Percentiles rank a stretch among this genome's conserved stretches.
Evolutionary conservation across 164 flowering plant species (phyloP).

Genomic region (Macadamia tetraphylla): DNA sequence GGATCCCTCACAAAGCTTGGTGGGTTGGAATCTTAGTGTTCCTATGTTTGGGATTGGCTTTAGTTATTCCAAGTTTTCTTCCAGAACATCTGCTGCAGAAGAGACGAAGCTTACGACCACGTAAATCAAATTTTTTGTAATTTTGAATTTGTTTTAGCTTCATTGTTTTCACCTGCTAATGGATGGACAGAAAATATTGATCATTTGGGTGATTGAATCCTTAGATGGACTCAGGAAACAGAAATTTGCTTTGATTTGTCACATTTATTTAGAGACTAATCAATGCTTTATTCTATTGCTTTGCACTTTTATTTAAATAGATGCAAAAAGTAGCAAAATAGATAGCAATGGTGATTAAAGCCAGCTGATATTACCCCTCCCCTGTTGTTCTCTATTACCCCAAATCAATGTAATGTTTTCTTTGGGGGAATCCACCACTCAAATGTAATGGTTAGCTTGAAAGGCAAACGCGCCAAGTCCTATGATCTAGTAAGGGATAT

Average conservation of each 20-base stretch:
- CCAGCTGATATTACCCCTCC: too few relatives aligned
- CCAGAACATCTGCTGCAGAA: slow-evolving; percentile 45
- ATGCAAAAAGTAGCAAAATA: too few relatives aligned
- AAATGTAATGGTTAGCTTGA: too few relatives aligned
- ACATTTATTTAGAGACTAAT: background rate
- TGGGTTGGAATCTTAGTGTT: slow-evolving; percentile 56
- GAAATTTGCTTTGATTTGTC: background rate
- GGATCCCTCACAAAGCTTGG: slow-evolving; percentile 81
- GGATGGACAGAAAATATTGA: background rate
- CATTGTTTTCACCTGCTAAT: background rate
- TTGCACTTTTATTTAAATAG: too few relatives aligned
- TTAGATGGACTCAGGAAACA: background rate
- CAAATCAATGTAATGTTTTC: too few relatives aligned
- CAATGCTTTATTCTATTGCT: background rate
- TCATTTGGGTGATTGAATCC: background rate
- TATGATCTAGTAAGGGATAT: too few relatives aligned
- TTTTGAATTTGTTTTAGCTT: background rate
- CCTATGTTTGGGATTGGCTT: slow-evolving; percentile 58
- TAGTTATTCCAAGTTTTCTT: slow-evolving; percentile 54
- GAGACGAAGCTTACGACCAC: slow-evolving; percentile 9
- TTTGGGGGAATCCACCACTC: too few relatives aligned
- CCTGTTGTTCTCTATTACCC: too few relatives aligned
- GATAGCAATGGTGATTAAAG: too few relatives aligned
- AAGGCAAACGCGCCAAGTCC: too few relatives aligned
- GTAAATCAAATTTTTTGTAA: slow-evolving; percentile 4